phyloP scores from a whole-genome alignment of 139 green algal species.

The Chlorella sp. region DNA sequence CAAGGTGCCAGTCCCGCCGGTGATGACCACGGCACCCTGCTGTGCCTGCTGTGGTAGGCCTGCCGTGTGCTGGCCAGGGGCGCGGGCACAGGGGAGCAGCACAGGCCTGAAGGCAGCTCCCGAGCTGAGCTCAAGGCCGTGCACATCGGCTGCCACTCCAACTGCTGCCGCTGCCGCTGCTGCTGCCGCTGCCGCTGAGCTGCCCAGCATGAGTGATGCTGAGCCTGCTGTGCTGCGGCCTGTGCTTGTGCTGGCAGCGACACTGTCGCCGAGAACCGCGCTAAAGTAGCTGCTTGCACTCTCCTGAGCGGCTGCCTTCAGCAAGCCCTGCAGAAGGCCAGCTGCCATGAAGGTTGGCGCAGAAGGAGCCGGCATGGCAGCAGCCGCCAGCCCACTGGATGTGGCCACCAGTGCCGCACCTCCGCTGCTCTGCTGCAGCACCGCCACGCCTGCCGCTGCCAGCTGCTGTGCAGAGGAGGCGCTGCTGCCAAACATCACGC shows the following conservation, averaged over 20 bases:
- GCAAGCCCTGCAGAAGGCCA: constrained; percentile 41
- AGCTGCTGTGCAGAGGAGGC: neutral
- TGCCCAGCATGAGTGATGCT: neutral
- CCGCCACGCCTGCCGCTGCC: neutral
- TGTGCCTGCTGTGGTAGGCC: neutral
- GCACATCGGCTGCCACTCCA: neutral
- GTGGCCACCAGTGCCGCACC: neutral
- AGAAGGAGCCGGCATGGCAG: neutral
- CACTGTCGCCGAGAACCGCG: neutral
- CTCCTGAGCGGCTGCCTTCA: constrained; percentile 43
- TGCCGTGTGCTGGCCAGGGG: neutral
- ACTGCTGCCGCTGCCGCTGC: too few species aligned
- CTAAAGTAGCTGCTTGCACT: neutral
- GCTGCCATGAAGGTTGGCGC: neutral
- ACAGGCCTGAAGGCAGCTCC: neutral
- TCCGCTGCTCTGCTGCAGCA: constrained; percentile 11
- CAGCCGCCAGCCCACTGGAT: neutral
- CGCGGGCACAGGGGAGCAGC: neutral
- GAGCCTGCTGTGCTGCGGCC: too few species aligned
- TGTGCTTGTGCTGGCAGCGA: neutral
- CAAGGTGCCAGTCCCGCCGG: constrained; percentile 32
- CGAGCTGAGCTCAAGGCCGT: neutral
- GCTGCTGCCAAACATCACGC: neutral
- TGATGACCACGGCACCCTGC: constrained; percentile 25
- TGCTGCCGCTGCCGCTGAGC: neutral